Conservation (phyloP, 306 rosid genomes). For the Ziziphus jujuba region DNA sequence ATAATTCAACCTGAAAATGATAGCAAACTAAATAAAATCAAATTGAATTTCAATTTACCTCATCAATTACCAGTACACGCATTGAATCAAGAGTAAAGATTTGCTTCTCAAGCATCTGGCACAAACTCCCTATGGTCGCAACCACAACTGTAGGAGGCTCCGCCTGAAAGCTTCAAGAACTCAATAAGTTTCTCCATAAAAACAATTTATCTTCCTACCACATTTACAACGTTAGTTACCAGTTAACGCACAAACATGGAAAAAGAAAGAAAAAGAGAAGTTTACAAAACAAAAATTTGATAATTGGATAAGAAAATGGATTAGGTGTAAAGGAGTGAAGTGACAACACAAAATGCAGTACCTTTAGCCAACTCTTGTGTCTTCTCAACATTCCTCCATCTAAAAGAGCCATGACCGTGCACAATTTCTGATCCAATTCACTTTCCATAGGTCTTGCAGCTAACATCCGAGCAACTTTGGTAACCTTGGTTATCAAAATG, state of each 20-base stretch:
- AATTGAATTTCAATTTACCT: conserved; percentile 43
- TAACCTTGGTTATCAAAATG: conserved; percentile 44
- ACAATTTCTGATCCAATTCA: conserved; percentile 57
- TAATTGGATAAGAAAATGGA: too few species aligned
- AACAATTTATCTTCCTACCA: conserved; percentile 7
- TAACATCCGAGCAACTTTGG: conserved; percentile 83
- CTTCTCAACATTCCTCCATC: conserved; percentile 92
- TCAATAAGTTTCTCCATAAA: conserved; percentile 11
- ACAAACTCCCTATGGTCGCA: conserved; percentile 82
- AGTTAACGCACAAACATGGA: not conserved
- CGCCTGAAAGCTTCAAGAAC: conserved; percentile 57
- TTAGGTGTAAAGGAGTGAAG: too few species aligned
- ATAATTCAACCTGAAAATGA: not conserved
- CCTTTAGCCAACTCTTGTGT: conserved; percentile 95
- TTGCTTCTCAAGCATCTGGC: conserved; percentile 78
- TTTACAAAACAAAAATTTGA: not conserved
- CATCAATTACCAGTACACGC: conserved; percentile 80
- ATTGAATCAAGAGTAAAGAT: conserved; percentile 60
- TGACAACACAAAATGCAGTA: conserved; percentile 18
- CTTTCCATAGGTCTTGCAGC: conserved; percentile 59
- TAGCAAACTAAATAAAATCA: not conserved
- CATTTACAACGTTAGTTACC: not conserved
- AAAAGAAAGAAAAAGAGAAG: not conserved
- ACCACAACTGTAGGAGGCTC: conserved; percentile 87
- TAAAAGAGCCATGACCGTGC: conserved; percentile 84